A percentile compares a stretch with the other conserved stretches of the same genome.
These are phyloP conservation scores for Gnaphalium uliginosum DNA, from an alignment of 129 eudicot genomes.

Conservation along the genomic window DNA sequence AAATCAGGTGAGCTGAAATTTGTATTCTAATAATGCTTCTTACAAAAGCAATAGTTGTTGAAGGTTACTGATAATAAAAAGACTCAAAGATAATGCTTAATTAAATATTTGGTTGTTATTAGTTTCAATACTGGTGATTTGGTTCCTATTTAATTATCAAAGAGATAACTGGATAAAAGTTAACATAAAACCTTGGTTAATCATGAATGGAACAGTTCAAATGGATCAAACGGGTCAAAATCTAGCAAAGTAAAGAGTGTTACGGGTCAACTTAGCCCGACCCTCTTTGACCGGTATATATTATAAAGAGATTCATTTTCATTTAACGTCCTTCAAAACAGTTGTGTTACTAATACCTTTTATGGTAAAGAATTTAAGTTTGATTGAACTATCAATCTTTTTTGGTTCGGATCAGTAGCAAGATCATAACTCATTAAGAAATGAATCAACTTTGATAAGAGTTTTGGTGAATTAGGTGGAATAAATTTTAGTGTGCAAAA, in stretches of 20 bases:
- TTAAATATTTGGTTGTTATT: neutral
- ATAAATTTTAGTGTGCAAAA: conserved; percentile 19
- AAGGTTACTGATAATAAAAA: conserved; percentile 5
- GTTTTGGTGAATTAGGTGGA: conserved; percentile 29
- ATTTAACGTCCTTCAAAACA: no score
- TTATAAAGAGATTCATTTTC: no score
- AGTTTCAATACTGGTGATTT: neutral
- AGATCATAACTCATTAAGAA: neutral
- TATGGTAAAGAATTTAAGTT: no score
- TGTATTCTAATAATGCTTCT: conserved; percentile 22
- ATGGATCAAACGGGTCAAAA: neutral
- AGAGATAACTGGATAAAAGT: neutral
- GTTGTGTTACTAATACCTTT: no score
- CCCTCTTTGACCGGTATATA: neutral
- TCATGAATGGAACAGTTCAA: neutral
- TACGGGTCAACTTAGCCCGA: neutral
- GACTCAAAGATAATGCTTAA: conserved; percentile 9
- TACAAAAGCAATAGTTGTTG: conserved; percentile 11
- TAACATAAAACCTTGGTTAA: neutral
- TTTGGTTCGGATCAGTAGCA: neutral
- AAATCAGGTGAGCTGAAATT: conserved; percentile 53
- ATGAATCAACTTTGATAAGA: neutral
- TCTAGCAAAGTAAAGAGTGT: neutral
- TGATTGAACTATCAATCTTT: neutral
- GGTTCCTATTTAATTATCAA: neutral